phyloP scores from a whole-genome alignment of 1,284 basidiomycete genomes.

The Xanthoconium separans region DNA sequence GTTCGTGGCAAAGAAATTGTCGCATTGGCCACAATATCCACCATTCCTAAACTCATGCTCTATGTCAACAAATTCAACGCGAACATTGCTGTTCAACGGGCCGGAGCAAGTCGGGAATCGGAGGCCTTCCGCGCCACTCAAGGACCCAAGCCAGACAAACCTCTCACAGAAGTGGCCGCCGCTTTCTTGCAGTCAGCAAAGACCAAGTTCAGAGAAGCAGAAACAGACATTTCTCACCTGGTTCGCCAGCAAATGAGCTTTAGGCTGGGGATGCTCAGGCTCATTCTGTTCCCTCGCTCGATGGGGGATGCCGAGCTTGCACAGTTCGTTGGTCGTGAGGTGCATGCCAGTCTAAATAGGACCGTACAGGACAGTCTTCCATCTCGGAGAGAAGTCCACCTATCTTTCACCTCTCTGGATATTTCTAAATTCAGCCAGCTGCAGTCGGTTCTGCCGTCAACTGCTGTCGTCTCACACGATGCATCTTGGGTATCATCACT shows the following conservation, averaged over 20 bases:
- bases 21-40: constrained; percentile 68
- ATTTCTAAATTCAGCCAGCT: constrained; percentile 69
- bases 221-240: constrained; percentile 54
- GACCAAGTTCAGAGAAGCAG: constrained; percentile 63
- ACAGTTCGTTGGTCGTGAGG: constrained; percentile 62
- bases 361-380: constrained; percentile 49
- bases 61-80: constrained; percentile 72
- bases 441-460: constrained; percentile 44
- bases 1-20: constrained; percentile 73
- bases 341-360: constrained; percentile 67
- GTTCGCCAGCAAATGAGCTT: constrained; percentile 74
- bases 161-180: constrained; percentile 78
- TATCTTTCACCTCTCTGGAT: constrained; percentile 72
- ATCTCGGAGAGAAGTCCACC: constrained; percentile 58
- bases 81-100: constrained; percentile 70
- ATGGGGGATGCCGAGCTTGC: constrained; percentile 74
- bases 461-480: constrained; percentile 40
- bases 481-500: constrained; percentile 56
- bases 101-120: constrained; percentile 72
- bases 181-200: constrained; percentile 78
- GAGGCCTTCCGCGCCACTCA: constrained; percentile 67
- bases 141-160: constrained; percentile 68
- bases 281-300: constrained; percentile 74
- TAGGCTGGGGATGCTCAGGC: constrained; percentile 54
- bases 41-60: constrained; percentile 70